These are phyloP conservation scores for Quercus rubra DNA, from an alignment of 306 rosid genomes.

Conservation along the genomic window DNA sequence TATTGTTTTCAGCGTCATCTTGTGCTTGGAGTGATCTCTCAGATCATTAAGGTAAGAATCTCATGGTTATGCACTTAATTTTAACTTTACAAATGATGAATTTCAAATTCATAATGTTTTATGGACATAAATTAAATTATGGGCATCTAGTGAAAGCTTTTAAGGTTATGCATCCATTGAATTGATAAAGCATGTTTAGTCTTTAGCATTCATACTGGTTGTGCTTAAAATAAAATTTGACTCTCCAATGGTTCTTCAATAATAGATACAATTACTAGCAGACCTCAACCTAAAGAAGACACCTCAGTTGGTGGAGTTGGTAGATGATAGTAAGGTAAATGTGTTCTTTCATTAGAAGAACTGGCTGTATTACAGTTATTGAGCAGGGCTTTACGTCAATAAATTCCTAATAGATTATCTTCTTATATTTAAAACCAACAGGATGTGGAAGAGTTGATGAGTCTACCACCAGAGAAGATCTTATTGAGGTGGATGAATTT, in stretches of 20 bases:
- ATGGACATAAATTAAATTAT: background rate
- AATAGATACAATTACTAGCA: conserved; percentile 91
- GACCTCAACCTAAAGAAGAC: conserved; percentile 95
- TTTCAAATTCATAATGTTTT: background rate
- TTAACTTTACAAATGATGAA: background rate
- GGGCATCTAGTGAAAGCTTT: conserved; percentile 1
- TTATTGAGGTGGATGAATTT: conserved; percentile 97
- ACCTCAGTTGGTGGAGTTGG: conserved; percentile 93
- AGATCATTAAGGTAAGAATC: conserved; percentile 80
- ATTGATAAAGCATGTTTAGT: background rate
- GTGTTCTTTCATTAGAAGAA: conserved; percentile 16
- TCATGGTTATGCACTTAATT: background rate
- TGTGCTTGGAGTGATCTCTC: conserved; percentile 92
- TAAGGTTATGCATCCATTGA: background rate
- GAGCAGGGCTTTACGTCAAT: background rate
- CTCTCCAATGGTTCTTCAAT: conserved; percentile 20
- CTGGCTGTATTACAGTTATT: background rate
- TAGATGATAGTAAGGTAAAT: conserved; percentile 75
- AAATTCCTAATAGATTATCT: conserved; percentile 5
- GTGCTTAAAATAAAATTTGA: conserved; percentile 7
- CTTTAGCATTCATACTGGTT: background rate
- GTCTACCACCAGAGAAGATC: conserved; percentile 94
- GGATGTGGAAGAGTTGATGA: conserved; percentile 98
- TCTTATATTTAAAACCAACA: conserved; percentile 33
- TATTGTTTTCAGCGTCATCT: conserved; percentile 86